phyloP scores from a whole-genome alignment of 495 filamentous ascomycete species.

The Lasiosphaeria miniovina region DNA sequence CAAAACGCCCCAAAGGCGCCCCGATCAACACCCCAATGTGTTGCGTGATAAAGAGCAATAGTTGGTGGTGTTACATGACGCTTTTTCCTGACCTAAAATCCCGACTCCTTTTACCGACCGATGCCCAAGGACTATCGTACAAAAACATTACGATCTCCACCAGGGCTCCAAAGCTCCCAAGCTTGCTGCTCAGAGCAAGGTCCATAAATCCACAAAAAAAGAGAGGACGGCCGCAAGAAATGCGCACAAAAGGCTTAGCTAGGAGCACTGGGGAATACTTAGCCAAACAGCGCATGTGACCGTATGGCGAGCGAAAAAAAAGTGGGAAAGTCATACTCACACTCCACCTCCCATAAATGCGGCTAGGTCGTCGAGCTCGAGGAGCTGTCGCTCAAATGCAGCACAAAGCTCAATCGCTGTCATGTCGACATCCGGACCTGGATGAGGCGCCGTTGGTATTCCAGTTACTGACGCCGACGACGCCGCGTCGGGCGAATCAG shows the following conservation, averaged over 20 bases:
- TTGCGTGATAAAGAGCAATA: too few species aligned
- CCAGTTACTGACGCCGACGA: slow-evolving; percentile 29
- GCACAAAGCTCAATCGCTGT: slow-evolving; percentile 46
- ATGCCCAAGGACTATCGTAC: slow-evolving; percentile 1
- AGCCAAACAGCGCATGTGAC: slow-evolving; percentile 9
- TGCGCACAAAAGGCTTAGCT: slow-evolving; percentile 14
- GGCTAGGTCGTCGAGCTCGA: slow-evolving; percentile 50
- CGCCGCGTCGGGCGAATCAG: slow-evolving; percentile 37
- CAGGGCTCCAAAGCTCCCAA: background rate
- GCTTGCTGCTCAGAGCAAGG: too few species aligned
- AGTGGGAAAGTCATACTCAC: slow-evolving; percentile 37
- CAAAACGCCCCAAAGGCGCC: too few species aligned
- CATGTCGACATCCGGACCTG: slow-evolving; percentile 41
- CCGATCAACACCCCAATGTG: too few species aligned
- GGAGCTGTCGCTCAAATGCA: slow-evolving; percentile 49
- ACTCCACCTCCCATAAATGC: slow-evolving; percentile 54
- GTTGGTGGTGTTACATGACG: too few species aligned
- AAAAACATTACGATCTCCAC: background rate
- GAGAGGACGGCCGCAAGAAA: too few species aligned
- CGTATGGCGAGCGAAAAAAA: background rate
- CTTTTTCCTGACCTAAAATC: too few species aligned
- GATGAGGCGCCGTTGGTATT: slow-evolving; percentile 5
- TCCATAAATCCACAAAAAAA: background rate
- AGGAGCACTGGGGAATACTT: slow-evolving; percentile 19
- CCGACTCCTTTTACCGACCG: background rate